These are phyloP conservation scores for Paramecium biaurelia DNA, from an alignment of 73 alveolate genomes.

Conservation along the genomic window DNA sequence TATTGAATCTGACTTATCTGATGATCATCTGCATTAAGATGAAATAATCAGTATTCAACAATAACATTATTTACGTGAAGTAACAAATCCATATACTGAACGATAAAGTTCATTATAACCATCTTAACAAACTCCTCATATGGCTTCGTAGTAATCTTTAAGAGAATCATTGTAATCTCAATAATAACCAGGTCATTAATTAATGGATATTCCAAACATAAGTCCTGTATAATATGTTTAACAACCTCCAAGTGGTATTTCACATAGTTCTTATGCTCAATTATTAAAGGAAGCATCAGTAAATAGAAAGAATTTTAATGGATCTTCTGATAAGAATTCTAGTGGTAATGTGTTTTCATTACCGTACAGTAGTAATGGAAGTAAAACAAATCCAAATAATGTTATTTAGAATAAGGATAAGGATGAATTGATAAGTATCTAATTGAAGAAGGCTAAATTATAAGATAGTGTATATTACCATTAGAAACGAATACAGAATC, in stretches of 20 bases:
- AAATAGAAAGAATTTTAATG: background rate
- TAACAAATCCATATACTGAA: background rate
- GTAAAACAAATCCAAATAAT: background rate
- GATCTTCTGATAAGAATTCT: background rate
- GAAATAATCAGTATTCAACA: background rate
- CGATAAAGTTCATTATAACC: background rate
- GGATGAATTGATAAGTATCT: constrained; percentile 6
- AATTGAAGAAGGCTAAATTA: background rate
- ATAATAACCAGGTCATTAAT: background rate
- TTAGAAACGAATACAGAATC: background rate
- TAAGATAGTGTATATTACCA: constrained; percentile 8
- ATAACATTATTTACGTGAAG: background rate
- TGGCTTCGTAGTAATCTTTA: background rate
- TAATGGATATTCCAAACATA: constrained; percentile 21
- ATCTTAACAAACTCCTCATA: constrained; percentile 5
- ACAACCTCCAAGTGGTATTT: constrained; percentile 29
- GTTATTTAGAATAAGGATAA: background rate
- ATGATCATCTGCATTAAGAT: background rate
- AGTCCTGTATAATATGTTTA: constrained; percentile 19
- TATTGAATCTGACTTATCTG: background rate
- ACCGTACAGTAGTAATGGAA: constrained; percentile 35
- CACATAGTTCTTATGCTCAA: constrained; percentile 3
- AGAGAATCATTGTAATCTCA: background rate
- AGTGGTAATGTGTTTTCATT: constrained; percentile 46
- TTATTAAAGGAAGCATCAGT: constrained; percentile 12